These are phyloP conservation scores for Eucalyptus tenuipes DNA, from an alignment of 345 rosid genomes.

Conservation along the genomic window DNA sequence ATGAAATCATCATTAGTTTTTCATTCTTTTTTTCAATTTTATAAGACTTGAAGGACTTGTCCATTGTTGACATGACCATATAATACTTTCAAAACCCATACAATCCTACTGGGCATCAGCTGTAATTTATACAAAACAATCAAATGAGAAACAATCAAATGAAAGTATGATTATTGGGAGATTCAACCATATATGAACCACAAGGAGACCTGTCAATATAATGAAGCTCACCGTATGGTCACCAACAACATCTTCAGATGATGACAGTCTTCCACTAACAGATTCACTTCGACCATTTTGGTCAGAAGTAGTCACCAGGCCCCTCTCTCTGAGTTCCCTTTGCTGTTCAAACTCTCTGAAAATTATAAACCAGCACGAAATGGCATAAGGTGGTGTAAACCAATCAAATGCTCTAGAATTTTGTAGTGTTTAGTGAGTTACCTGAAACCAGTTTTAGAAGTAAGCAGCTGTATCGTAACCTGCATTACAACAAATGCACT, in stretches of 20 bases:
- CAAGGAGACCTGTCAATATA: neutral
- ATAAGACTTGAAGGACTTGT: neutral
- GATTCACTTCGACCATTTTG: constrained; percentile 49
- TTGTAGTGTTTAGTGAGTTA: constrained; percentile 5
- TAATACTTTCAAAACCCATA: neutral
- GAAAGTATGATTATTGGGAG: neutral
- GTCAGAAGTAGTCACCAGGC: constrained; percentile 47
- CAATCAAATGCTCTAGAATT: neutral
- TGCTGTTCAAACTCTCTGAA: constrained; percentile 95
- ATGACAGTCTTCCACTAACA: constrained; percentile 32
- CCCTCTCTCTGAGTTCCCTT: constrained; percentile 83
- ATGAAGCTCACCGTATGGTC: constrained; percentile 22
- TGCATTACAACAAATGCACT: neutral
- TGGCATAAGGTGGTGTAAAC: neutral
- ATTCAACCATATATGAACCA: neutral
- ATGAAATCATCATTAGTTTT: neutral
- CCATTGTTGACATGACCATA: neutral
- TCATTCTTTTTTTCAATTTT: neutral
- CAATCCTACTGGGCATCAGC: neutral
- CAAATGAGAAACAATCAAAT: too few species aligned
- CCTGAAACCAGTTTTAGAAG: constrained; percentile 97
- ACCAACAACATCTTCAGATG: constrained; percentile 35
- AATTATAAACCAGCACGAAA: neutral
- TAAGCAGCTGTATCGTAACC: constrained; percentile 91
- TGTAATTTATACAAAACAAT: neutral